Percentiles rank a stretch among this genome's conserved stretches.
These are phyloP conservation scores for Leccinum truebloodii DNA, from an alignment of 768 basidiomycete species.

Conservation along the genomic window DNA sequence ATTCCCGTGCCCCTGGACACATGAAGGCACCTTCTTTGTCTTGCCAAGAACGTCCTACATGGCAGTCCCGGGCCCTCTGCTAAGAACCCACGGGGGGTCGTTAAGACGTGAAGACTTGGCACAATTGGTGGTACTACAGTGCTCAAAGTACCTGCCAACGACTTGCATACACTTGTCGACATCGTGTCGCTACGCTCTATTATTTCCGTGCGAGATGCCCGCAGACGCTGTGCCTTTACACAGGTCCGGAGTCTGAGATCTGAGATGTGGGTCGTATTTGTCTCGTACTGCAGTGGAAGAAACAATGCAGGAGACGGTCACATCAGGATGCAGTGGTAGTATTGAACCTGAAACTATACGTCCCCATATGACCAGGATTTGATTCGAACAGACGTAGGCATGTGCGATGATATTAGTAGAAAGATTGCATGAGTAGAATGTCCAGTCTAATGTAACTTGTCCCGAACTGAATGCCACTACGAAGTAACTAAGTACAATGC, in stretches of 20 bases:
- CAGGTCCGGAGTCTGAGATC: background rate
- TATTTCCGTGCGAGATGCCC: no score
- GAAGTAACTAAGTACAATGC: background rate
- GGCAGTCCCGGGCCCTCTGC: no score
- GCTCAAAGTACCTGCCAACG: no score
- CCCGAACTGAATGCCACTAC: background rate
- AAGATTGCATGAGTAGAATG: background rate
- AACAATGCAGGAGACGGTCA: slow-evolving; percentile 27
- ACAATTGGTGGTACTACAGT: no score
- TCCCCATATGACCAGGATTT: background rate
- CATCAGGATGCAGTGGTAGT: slow-evolving; percentile 25
- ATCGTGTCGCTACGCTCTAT: no score
- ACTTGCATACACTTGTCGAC: no score
- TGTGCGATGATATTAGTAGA: background rate
- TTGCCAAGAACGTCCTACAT: no score
- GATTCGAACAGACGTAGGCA: background rate
- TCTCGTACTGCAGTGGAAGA: slow-evolving; percentile 11
- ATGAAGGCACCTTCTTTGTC: no score
- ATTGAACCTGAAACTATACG: background rate
- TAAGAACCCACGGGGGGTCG: no score
- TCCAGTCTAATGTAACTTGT: background rate
- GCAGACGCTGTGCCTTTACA: no score
- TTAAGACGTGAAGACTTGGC: no score
- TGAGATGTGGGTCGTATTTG: slow-evolving; percentile 18
- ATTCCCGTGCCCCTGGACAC: no score